phyloP scores from a whole-genome alignment of 2,329 filamentous ascomycete genomes.

The Aspergillus unguis region DNA sequence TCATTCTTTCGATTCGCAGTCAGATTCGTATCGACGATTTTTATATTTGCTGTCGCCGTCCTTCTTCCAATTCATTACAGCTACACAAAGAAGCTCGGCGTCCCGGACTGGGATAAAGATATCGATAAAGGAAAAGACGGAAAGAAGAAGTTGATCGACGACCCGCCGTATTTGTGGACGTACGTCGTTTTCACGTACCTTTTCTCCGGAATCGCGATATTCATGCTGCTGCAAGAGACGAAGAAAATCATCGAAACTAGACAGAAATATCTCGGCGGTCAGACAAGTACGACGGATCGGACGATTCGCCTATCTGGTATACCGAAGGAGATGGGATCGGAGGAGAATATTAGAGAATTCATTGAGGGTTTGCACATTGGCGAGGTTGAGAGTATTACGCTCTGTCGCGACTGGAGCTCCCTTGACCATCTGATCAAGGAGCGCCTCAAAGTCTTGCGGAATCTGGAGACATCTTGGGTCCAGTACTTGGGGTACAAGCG shows the following conservation, averaged over 20 bases:
- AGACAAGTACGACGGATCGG: constrained; percentile 92
- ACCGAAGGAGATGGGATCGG: constrained; percentile 71
- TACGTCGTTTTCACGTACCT: constrained; percentile 94
- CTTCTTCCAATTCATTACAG: constrained; percentile 81
- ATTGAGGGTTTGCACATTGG: constrained; percentile 87
- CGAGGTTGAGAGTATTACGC: constrained; percentile 78
- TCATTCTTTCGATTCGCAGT: constrained; percentile 95
- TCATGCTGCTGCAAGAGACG: constrained; percentile 79
- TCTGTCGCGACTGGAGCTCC: constrained; percentile 83
- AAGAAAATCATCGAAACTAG: constrained; percentile 78
- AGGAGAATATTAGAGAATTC: constrained; percentile 78
- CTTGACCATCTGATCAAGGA: constrained; percentile 71
- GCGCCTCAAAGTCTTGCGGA: constrained; percentile 63
- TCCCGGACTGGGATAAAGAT: constrained; percentile 37
- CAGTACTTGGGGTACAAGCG: constrained; percentile 63
- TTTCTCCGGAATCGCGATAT: constrained; percentile 78
- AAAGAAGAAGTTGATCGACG: constrained; percentile 33
- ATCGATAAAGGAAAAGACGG: constrained; percentile 28
- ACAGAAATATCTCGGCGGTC: constrained; percentile 87
- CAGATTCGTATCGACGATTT: constrained; percentile 72
- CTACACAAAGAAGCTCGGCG: constrained; percentile 50
- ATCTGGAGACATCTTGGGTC: constrained; percentile 80
- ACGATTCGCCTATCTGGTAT: constrained; percentile 91
- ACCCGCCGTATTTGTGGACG: constrained; percentile 72
- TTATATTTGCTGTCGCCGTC: constrained; percentile 75